Conservation (phyloP, 495 filamentous ascomycete species). For the Trichoderma reesei region DNA sequence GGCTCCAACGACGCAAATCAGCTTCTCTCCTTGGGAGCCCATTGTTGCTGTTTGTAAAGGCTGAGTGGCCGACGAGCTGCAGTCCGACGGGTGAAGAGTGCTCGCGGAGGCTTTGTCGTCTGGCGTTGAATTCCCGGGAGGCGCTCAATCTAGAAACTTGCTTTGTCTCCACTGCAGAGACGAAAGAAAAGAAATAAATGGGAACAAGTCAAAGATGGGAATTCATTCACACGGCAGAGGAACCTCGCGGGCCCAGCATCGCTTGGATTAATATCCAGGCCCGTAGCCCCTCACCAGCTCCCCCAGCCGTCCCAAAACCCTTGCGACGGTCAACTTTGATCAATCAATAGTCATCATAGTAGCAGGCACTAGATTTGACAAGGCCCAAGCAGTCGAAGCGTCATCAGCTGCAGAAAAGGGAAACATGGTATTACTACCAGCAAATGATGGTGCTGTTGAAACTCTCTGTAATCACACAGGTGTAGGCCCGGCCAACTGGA, state of each 20-base stretch:
- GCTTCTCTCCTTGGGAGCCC: constrained; percentile 17
- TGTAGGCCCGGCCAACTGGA: background rate
- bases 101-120: background rate
- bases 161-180: too few relatives aligned
- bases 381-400: background rate
- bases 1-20: constrained; percentile 31
- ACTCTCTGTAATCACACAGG: background rate
- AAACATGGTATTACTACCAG: background rate
- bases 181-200: too few relatives aligned
- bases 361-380: background rate
- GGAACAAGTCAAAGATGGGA: too few relatives aligned
- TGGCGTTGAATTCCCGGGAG: too few relatives aligned
- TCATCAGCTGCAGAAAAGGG: background rate
- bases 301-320: too few relatives aligned
- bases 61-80: too few relatives aligned
- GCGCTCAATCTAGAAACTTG: too few relatives aligned
- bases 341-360: background rate
- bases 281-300: too few relatives aligned
- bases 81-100: too few relatives aligned
- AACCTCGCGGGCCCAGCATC: too few relatives aligned
- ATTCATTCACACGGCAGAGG: too few relatives aligned
- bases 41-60: background rate
- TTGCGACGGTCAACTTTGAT: background rate
- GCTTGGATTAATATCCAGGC: too few relatives aligned
- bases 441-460: background rate